These are phyloP conservation scores for Cenchrus purpureus DNA, from an alignment of 176 grass and related monocot genomes.

Conservation along the genomic window DNA sequence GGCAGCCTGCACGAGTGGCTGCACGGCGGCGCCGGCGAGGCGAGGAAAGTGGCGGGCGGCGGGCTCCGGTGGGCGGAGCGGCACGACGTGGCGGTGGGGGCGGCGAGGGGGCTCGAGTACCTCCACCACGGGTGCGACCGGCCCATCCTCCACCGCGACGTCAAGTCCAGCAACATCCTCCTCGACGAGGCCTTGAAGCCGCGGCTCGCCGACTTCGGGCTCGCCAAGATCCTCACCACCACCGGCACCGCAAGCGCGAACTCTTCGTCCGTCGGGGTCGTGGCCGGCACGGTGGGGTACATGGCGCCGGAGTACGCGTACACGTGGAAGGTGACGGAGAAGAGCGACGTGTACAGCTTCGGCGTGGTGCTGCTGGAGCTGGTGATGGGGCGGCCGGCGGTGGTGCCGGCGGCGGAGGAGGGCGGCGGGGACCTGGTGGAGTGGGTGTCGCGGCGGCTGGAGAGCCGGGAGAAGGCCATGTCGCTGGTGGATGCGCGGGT, in stretches of 20 bases:
- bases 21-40: conserved; percentile 33
- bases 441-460: conserved; percentile 61
- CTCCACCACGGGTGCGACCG: conserved; percentile 82
- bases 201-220: conserved; percentile 84
- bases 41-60: conserved; percentile 8
- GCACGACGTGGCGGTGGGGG: conserved; percentile 72
- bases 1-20: conserved; percentile 76
- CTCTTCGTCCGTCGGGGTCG: too few species aligned
- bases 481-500: conserved; percentile 54
- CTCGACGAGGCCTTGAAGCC: conserved; percentile 87
- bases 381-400: conserved; percentile 58
- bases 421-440: conserved; percentile 65
- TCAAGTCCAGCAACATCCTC: conserved; percentile 98
- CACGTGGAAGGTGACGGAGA: conserved; percentile 86
- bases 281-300: too few species aligned
- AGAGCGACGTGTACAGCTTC: conserved; percentile 86
- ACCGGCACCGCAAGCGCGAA: too few species aligned
- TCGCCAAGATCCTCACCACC: conserved; percentile 63
- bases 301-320: conserved; percentile 66
- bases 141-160: conserved; percentile 90
- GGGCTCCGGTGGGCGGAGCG: conserved; percentile 61
- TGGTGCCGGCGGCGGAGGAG: conserved; percentile 48
- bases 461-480: conserved; percentile 52
- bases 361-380: conserved; percentile 79
- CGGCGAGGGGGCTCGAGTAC: conserved; percentile 74